Base-by-base conservation (phyloP, 148 eudicot species). In the Linanthus parryae region DNA sequence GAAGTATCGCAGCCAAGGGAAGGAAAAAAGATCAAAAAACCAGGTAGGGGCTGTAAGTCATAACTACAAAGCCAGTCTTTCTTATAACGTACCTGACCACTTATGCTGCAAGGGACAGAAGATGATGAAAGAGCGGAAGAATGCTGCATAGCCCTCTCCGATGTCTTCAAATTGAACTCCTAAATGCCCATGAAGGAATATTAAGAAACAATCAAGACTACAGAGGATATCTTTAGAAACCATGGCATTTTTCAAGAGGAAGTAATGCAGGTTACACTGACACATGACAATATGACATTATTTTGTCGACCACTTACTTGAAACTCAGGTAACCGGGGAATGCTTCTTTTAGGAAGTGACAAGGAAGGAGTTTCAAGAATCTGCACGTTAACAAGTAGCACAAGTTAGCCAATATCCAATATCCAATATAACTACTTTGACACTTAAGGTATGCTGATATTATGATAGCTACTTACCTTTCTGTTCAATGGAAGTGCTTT, bases 401-500 rank as follows among this genome's bases (percentile, higher is more conserved):
- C 19, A 6, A 6, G 45, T 36, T 18, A 49, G 43, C 4, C 3
- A 30, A 13, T 2, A 46, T 24, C 7, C 35, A 16, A 33, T 20
- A 49, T 17, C 7, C 26, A 28, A 12, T 10, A 35, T 33, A 27
- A 16, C 8, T 11, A 28, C 7, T 12, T 23, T 15, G 2, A 12
- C 10, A 9, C 15, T 1, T 10, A 46, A 48, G 4, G 9, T 10
- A 16, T 15, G 48, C 5, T 26, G 36, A 12, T 31, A 2, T 48
- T 10, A 23, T 13, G 45, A 42, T 34, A 19, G 18, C 31, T 24
- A 59, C 54, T 10, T 33, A 85, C 97, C 73, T 85, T 90, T 80
- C 69, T 80, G 66, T 80, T 90, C 39, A 90, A 48, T 52, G 92
- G 89, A 30, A 74, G 95, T 56, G 97, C 97, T 75, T 63, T 83